Percentiles rank a stretch among this genome's conserved stretches.
phyloP scores from a whole-genome alignment of 2,329 filamentous ascomycete genomes.

The Penicillium sp. region DNA sequence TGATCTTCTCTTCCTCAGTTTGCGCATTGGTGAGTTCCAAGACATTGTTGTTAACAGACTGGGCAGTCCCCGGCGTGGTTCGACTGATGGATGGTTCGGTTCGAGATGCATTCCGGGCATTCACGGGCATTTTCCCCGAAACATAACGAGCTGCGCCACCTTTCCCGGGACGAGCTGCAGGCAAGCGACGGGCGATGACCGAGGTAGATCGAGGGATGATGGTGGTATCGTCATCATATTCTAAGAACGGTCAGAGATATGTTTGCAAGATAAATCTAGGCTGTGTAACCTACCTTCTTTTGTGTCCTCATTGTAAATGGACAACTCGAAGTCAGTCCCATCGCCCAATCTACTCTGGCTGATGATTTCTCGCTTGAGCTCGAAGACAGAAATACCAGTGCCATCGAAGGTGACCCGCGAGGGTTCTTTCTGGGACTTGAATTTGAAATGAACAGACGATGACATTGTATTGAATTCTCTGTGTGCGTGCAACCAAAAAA shows the following conservation, averaged over 20 bases:
- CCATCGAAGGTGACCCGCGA: constrained; percentile 95
- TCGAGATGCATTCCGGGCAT: constrained; percentile 75
- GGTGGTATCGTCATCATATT: constrained; percentile 97
- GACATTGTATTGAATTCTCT: constrained; percentile 65
- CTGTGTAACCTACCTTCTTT: constrained; percentile 69
- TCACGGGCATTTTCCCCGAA: constrained; percentile 89
- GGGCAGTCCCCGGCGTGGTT: constrained; percentile 33
- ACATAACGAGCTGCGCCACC: constrained; percentile 93
- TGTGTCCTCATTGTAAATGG: constrained; percentile 89
- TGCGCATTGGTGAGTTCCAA: constrained; percentile 72
- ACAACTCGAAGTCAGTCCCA: constrained; percentile 92
- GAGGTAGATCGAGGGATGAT: constrained; percentile 94
- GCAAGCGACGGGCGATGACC: constrained; percentile 83
- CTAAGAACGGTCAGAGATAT: constrained; percentile 50
- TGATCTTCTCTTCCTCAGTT: constrained; percentile 92
- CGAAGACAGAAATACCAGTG: constrained; percentile 96
- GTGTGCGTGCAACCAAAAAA: constrained; percentile 20
- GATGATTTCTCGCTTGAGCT: constrained; percentile 98
- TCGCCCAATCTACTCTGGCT: constrained; percentile 89
- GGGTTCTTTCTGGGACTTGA: constrained; percentile 97
- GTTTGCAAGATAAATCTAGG: background rate
- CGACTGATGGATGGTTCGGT: constrained; percentile 54
- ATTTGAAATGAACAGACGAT: constrained; percentile 99
- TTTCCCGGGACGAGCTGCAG: constrained; percentile 79
- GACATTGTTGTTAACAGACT: constrained; percentile 55